Percentiles rank a stretch among this genome's conserved stretches.
Evolutionary conservation across 1,284 basidiomycete species (phyloP).

Genomic region (Trichosporon sp.): DNA sequence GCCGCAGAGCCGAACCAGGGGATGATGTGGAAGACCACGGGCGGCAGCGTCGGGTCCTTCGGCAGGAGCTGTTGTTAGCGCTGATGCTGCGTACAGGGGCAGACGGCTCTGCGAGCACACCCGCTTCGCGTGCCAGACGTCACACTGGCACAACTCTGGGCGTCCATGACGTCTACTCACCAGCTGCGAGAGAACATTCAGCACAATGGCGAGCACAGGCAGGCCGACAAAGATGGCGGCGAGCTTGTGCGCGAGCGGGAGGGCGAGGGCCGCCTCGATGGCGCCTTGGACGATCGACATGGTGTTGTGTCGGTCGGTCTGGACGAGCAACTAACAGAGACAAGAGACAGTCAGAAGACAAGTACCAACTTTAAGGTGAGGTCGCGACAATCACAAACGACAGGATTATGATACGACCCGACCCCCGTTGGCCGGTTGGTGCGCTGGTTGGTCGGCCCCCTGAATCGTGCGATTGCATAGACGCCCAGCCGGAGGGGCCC

Average conservation of each 20-base stretch:
- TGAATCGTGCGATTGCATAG: neutral
- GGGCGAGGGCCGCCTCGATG: slow-evolving; percentile 9
- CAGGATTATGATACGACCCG: neutral
- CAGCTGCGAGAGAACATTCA: slow-evolving; percentile 62
- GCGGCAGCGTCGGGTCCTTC: slow-evolving; percentile 59
- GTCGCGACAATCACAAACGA: neutral
- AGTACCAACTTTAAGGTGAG: neutral
- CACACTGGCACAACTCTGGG: neutral
- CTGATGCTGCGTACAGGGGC: neutral
- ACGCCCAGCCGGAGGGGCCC: neutral
- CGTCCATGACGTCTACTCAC: slow-evolving; percentile 49
- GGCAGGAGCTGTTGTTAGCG: slow-evolving; percentile 54
- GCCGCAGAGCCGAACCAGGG: slow-evolving; percentile 71
- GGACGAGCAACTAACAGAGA: neutral
- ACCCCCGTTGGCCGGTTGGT: neutral
- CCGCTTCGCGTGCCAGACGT: neutral
- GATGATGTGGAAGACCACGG: slow-evolving; percentile 72
- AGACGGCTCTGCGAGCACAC: too few relatives aligned
- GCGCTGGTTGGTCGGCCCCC: neutral
- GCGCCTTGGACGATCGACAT: slow-evolving; percentile 50
- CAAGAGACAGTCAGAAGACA: neutral
- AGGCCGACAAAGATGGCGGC: slow-evolving; percentile 42
- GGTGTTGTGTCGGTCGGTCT: neutral
- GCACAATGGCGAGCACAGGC: slow-evolving; percentile 50
- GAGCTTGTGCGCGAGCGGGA: slow-evolving; percentile 15